phyloP scores from a whole-genome alignment of 2,329 filamentous ascomycete genomes.

The Sarocladium brachiariae region DNA sequence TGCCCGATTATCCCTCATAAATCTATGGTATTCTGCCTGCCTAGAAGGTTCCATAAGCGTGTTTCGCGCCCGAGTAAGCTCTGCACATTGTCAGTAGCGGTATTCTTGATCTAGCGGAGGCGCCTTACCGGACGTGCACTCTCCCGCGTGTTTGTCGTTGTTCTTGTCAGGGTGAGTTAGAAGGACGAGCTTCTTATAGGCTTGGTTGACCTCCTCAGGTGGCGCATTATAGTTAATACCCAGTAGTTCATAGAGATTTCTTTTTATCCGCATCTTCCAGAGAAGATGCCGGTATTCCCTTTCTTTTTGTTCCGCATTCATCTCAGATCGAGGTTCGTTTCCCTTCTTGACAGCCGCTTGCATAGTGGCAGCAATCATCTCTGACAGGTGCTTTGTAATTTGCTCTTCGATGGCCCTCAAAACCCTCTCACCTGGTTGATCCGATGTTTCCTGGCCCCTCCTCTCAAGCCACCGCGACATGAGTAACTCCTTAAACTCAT shows the following conservation, averaged over 20 bases:
- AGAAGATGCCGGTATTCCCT: not conserved
- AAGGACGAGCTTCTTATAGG: not conserved
- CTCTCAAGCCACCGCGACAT: not conserved
- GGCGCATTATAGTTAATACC: not conserved
- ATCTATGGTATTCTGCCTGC: not conserved
- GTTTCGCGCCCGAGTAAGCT: not conserved
- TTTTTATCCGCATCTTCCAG: not conserved
- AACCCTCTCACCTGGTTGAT: not conserved
- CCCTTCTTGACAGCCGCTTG: not conserved
- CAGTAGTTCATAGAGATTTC: not conserved
- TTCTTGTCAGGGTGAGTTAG: not conserved
- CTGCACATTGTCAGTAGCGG: not conserved
- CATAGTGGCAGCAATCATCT: not conserved
- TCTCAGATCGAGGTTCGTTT: not conserved
- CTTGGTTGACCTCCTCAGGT: not conserved
- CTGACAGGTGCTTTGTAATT: not conserved
- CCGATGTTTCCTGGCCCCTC: not conserved
- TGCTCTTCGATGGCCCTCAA: not conserved
- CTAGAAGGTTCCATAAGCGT: not conserved
- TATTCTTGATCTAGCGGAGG: not conserved
- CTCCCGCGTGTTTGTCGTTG: not conserved
- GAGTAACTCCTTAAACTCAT: not conserved
- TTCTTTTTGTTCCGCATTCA: not conserved
- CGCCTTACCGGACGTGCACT: not conserved
- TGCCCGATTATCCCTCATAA: not conserved